These are phyloP conservation scores for Apiospora marii DNA, from an alignment of 2,329 filamentous ascomycete species.

Conservation along the genomic window DNA sequence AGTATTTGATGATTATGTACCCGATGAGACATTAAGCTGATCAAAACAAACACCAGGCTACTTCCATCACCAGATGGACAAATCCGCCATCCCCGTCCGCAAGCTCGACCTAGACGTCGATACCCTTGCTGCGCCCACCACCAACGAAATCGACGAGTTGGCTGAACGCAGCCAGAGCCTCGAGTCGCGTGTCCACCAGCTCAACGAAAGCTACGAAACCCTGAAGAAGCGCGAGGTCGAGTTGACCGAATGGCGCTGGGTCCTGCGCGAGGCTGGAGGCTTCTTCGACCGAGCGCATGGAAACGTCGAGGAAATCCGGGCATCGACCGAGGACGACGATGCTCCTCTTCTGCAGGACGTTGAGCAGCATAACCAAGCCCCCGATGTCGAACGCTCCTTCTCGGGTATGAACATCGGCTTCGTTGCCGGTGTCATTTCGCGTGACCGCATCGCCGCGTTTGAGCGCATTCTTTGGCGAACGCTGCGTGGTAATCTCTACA, in stretches of 20 bases:
- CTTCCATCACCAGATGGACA: constrained; percentile 96
- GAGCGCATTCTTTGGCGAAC: constrained; percentile 98
- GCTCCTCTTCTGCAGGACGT: constrained; percentile 92
- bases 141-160: constrained; percentile 95
- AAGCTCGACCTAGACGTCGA: constrained; percentile 92
- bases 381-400: constrained; percentile 84
- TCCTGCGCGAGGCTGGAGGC: constrained; percentile 91
- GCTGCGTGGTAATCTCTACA: constrained; percentile 96
- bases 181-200: constrained; percentile 86
- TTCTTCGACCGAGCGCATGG: constrained; percentile 98
- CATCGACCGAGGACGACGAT: constrained; percentile 89
- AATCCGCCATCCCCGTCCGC: constrained; percentile 83
- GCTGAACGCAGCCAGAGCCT: constrained; percentile 90
- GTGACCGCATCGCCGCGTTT: constrained; percentile 92
- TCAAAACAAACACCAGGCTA: constrained; percentile 67
- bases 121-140: constrained; percentile 84
- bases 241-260: constrained; percentile 98
- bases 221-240: constrained; percentile 98
- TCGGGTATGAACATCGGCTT: constrained; percentile 99
- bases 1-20: constrained; percentile 47
- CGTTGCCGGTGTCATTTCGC: constrained; percentile 92
- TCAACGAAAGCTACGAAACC: constrained; percentile 99
- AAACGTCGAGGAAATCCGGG: constrained; percentile 94
- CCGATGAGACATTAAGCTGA: constrained; percentile 40
- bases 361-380: constrained; percentile 76